Conservation (phyloP, 345 rosid species). For the Eucalyptus tenuipes region DNA sequence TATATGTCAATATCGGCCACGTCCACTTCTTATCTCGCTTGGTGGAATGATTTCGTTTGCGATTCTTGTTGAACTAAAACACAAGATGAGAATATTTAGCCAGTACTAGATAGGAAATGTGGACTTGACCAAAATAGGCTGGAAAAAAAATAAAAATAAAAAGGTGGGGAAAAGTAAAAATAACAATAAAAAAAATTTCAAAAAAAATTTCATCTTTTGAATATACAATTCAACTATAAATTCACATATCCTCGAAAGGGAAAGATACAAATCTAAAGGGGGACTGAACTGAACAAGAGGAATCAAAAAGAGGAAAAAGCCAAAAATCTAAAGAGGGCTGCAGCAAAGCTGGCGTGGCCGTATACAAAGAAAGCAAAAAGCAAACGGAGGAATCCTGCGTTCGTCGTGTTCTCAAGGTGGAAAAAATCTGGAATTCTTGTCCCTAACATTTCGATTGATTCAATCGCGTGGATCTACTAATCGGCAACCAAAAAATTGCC, state of each 20-base stretch:
- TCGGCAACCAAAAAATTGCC: background rate
- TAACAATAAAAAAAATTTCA: background rate
- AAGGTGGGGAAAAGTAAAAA: background rate
- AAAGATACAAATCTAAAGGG: background rate
- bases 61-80: background rate
- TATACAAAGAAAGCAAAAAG: background rate
- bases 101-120: background rate
- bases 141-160: background rate
- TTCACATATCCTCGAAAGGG: background rate
- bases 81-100: background rate
- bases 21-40: background rate
- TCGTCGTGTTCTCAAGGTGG: background rate
- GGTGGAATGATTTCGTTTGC: background rate
- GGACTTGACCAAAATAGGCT: background rate
- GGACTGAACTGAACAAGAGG: background rate
- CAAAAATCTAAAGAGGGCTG: background rate
- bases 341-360: background rate
- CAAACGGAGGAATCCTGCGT: background rate
- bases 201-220: background rate
- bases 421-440: background rate
- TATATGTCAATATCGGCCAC: background rate
- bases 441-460: background rate
- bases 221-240: background rate
- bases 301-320: background rate
- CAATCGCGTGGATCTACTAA: fast-evolving